phyloP scores from a whole-genome alignment of 352 stramenopile species.

The Pythium aquatile region DNA sequence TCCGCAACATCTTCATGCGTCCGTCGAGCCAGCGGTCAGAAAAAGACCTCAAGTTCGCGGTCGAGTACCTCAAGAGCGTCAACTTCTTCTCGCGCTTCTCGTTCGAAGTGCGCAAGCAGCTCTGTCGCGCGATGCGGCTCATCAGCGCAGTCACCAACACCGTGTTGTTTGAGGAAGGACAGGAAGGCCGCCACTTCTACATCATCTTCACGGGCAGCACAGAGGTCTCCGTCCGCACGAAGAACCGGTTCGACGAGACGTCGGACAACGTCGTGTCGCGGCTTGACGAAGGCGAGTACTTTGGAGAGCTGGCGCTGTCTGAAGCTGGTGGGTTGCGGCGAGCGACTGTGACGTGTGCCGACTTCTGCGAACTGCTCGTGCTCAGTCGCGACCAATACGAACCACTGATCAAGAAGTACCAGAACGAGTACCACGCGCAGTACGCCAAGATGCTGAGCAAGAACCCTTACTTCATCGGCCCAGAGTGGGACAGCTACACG shows the following conservation, averaged over 20 bases:
- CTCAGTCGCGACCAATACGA: slow-evolving; percentile 78
- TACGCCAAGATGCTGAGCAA: slow-evolving; percentile 77
- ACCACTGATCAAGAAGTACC: slow-evolving; percentile 81
- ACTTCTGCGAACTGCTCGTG: slow-evolving; percentile 77
- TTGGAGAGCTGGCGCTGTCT: slow-evolving; percentile 74
- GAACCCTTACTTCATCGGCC: slow-evolving; percentile 75
- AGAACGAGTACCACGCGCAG: slow-evolving; percentile 80
- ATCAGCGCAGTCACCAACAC: slow-evolving; percentile 80
- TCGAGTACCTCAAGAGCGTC: slow-evolving; percentile 85
- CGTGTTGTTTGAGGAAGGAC: slow-evolving; percentile 76
- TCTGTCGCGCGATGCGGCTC: slow-evolving; percentile 80
- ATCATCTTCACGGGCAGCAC: slow-evolving; percentile 78
- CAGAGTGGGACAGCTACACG: slow-evolving; percentile 79
- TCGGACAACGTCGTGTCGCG: slow-evolving; percentile 66
- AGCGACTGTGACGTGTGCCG: slow-evolving; percentile 62
- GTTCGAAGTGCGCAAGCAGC: slow-evolving; percentile 82
- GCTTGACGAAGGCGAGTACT: slow-evolving; percentile 71
- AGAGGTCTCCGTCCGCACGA: slow-evolving; percentile 64
- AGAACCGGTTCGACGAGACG: slow-evolving; percentile 72
- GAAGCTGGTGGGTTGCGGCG: slow-evolving; percentile 63
- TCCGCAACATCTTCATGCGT: slow-evolving; percentile 83
- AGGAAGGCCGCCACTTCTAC: slow-evolving; percentile 79
- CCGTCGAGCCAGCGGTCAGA: slow-evolving; percentile 63
- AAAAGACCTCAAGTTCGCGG: slow-evolving; percentile 82
- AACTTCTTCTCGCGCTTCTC: slow-evolving; percentile 87